These are phyloP conservation scores for Euphrasia arctica DNA, from an alignment of 305 asterid genomes.

Conservation along the genomic window DNA sequence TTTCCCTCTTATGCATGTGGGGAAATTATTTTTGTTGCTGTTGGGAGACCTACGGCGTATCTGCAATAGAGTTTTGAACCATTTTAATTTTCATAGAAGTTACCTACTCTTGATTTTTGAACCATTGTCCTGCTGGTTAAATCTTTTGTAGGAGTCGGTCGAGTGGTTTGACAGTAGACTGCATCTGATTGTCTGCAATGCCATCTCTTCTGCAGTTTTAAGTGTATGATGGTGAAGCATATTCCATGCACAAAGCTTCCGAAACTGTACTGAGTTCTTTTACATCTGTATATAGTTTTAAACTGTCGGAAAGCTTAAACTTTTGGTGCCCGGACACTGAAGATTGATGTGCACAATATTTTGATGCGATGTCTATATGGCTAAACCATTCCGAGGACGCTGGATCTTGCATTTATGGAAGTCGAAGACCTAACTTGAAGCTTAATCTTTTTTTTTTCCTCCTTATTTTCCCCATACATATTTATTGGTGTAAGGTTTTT, in stretches of 20 bases:
- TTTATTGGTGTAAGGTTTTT: conserved; percentile 1
- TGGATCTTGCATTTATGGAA: conserved; percentile 9
- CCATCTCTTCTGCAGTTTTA: neutral
- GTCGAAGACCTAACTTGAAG: conserved; percentile 5
- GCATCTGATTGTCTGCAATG: neutral
- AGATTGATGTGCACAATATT: conserved; percentile 9
- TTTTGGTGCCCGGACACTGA: neutral
- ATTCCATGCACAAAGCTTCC: neutral
- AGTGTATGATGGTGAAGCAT: neutral
- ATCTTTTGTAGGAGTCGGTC: neutral
- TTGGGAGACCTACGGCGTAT: neutral
- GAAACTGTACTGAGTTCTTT: neutral
- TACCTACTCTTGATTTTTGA: neutral
- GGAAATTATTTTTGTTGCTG: neutral
- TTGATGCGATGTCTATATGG: neutral
- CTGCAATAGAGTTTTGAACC: neutral
- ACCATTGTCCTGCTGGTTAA: neutral
- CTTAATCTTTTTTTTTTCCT: neutral
- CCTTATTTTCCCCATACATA: conserved; percentile 3
- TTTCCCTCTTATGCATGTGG: neutral
- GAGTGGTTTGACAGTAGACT: neutral
- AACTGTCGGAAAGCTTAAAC: conserved; percentile 7
- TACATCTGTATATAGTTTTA: neutral
- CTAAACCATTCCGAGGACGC: conserved; percentile 9
- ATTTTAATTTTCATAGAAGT: neutral